phyloP scores from a whole-genome alignment of 1,139 yeast genomes.

The Ashbya aceris region DNA sequence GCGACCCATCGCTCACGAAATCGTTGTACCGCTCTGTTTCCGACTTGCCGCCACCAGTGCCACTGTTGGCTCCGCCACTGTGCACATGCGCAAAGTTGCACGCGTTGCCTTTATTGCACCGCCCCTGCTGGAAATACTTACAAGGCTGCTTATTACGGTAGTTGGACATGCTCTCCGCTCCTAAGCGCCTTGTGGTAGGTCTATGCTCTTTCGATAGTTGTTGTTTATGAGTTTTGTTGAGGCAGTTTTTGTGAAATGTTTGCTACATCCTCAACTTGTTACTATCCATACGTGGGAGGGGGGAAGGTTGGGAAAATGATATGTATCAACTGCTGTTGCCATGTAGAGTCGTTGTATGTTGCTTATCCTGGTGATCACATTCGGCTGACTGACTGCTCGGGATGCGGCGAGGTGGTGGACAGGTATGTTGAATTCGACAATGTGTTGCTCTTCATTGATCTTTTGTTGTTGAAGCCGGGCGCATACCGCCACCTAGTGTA shows the following conservation, averaged over 20 bases:
- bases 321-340: conserved; percentile 76
- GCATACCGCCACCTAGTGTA: conserved; percentile 86
- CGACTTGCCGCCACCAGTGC: conserved; percentile 8
- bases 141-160: conserved; percentile 30
- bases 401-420: conserved; percentile 72
- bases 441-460: conserved; percentile 74
- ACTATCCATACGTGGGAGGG: not conserved
- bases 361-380: conserved; percentile 72
- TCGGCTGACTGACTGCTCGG: conserved; percentile 65
- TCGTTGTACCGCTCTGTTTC: conserved; percentile 13
- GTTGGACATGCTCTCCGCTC: conserved; percentile 8
- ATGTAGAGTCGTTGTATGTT: conserved; percentile 58
- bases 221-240: not conserved
- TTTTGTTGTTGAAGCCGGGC: conserved; percentile 72
- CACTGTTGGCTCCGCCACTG: conserved; percentile 13
- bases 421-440: conserved; percentile 86
- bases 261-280: not conserved
- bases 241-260: not conserved
- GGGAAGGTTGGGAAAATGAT: conserved; percentile 41
- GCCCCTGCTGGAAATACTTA: conserved; percentile 34
- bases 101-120: conserved; percentile 32
- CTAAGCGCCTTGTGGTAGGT: not conserved
- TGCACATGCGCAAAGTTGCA: conserved; percentile 36
- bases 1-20: conserved; percentile 15
- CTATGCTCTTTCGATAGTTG: not conserved